A percentile compares a stretch with the other conserved stretches of the same genome.
Conservation (phyloP, 78 protist species). For the Bodo saltans region DNA sequence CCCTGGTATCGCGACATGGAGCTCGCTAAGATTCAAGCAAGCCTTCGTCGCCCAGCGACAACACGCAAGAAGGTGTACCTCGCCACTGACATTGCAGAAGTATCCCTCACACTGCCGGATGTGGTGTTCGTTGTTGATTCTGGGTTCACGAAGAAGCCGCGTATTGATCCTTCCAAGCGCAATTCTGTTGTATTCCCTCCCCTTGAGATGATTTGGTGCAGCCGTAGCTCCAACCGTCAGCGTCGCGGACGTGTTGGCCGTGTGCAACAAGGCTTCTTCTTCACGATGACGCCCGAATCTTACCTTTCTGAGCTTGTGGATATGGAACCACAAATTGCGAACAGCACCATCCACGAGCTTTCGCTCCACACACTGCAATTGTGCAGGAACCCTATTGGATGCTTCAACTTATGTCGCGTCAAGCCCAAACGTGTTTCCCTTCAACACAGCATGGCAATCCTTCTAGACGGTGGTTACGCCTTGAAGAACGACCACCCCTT, state of each 20-base stretch:
- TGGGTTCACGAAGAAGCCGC: not conserved
- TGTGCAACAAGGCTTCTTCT: conserved; percentile 21
- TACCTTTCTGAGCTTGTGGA: not conserved
- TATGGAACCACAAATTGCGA: not conserved
- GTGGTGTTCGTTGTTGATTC: conserved; percentile 11
- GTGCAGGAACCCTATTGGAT: not conserved
- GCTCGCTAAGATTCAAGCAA: not conserved
- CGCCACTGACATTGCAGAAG: conserved; percentile 31
- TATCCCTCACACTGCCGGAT: conserved; percentile 18
- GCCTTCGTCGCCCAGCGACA: not conserved
- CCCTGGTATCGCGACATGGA: conserved; percentile 9
- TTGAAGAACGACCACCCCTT: not conserved
- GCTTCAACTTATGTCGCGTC: not conserved
- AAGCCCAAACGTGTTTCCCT: not conserved
- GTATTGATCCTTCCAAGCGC: not conserved
- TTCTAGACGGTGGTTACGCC: conserved; percentile 1
- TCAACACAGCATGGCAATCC: not conserved
- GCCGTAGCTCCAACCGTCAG: conserved; percentile 10
- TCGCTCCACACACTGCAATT: conserved; percentile 16
- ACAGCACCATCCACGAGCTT: conserved; percentile 10
- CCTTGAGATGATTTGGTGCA: not conserved
- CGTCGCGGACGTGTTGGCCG: conserved; percentile 36
- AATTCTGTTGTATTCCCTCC: not conserved
- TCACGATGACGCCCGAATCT: conserved; percentile 11
- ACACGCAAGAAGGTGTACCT: conserved; percentile 20